phyloP scores from a whole-genome alignment of 441 rosid species.

The Adansonia grandidieri region DNA sequence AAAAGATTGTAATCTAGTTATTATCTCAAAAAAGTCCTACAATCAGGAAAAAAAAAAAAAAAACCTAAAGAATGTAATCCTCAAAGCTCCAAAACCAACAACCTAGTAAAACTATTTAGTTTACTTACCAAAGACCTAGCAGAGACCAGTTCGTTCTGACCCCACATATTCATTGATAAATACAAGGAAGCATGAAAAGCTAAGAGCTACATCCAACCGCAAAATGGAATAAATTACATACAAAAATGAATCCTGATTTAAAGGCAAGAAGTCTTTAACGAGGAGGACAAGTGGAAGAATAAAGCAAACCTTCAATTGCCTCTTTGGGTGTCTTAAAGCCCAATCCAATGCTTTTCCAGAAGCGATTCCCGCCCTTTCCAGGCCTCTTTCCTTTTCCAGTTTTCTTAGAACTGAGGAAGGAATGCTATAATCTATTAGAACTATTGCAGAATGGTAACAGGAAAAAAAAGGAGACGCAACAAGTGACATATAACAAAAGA shows the following conservation, averaged over 20 bases:
- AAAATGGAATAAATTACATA: too few species aligned
- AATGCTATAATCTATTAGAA: too few species aligned
- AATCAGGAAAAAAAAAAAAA: background rate
- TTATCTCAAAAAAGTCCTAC: background rate
- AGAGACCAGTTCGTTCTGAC: background rate
- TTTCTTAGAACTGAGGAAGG: conserved; percentile 62
- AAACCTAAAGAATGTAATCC: too few species aligned
- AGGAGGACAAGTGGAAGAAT: background rate
- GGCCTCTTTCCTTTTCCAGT: conserved; percentile 79
- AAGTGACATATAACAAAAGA: background rate
- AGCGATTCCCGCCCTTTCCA: conserved; percentile 84
- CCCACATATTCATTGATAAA: background rate
- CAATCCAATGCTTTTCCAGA: conserved; percentile 73
- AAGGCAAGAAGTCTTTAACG: background rate
- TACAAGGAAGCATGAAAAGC: background rate
- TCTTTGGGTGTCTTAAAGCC: conserved; percentile 88
- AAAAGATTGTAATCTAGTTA: too few species aligned
- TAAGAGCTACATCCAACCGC: too few species aligned
- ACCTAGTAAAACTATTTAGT: too few species aligned
- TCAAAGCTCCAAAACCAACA: background rate
- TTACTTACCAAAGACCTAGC: background rate
- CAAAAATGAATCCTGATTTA: background rate
- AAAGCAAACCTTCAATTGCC: conserved; percentile 65
- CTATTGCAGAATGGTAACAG: background rate
- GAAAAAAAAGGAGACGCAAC: background rate